These are phyloP conservation scores for Colletotrichum paranaense DNA, from an alignment of 2,329 filamentous ascomycete genomes.

Conservation along the genomic window DNA sequence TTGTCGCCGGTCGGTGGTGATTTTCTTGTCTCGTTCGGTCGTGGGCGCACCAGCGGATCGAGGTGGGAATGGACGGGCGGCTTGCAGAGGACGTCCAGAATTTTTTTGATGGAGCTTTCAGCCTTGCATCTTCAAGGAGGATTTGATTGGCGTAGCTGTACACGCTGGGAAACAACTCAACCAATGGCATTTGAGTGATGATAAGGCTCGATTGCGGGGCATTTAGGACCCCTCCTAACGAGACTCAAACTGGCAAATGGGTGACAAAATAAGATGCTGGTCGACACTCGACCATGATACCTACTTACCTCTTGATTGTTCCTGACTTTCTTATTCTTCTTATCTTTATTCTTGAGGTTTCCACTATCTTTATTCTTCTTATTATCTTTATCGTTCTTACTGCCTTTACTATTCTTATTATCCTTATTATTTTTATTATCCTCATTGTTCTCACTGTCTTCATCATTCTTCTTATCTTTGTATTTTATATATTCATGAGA, in stretches of 20 bases:
- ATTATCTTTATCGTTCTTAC: too few relatives aligned
- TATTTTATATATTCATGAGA: too few relatives aligned
- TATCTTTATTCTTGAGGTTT: too few relatives aligned
- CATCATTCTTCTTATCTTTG: too few relatives aligned
- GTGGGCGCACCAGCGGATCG: conserved; percentile 5
- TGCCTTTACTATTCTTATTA: too few relatives aligned
- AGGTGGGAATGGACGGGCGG: background rate
- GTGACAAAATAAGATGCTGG: too few relatives aligned
- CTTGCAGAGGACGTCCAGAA: conserved; percentile 25
- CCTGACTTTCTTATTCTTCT: too few relatives aligned
- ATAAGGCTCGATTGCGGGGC: conserved; percentile 14
- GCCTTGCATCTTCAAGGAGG: conserved; percentile 7
- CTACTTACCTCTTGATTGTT: too few relatives aligned
- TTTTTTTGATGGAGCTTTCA: conserved; percentile 30
- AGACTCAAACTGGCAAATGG: background rate
- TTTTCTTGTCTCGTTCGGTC: conserved; percentile 9
- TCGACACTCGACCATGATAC: too few relatives aligned
- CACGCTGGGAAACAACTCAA: background rate
- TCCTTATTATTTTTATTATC: too few relatives aligned
- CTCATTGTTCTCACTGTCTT: too few relatives aligned
- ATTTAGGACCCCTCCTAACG: background rate
- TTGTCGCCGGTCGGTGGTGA: conserved; percentile 10
- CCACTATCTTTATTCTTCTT: too few relatives aligned
- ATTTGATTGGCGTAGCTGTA: background rate
- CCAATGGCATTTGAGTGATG: background rate